These are phyloP conservation scores for Penicillium roqueforti DNA, from an alignment of 495 filamentous ascomycete genomes.

Conservation along the genomic window DNA sequence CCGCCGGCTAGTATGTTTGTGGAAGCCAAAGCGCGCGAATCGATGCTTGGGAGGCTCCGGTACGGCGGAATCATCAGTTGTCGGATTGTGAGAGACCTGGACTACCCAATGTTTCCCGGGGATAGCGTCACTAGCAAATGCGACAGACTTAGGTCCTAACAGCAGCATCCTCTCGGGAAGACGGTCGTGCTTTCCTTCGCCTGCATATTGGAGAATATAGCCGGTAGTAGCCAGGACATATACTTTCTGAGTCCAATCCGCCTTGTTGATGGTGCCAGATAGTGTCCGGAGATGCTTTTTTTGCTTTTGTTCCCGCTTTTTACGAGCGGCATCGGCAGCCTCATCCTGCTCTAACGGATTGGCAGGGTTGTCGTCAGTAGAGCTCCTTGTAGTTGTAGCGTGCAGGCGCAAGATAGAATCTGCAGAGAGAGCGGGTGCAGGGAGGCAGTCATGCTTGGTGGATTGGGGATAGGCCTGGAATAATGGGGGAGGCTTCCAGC, in stretches of 20 bases:
- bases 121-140: conserved; percentile 90
- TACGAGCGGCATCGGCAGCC: conserved; percentile 19
- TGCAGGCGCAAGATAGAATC: conserved; percentile 59
- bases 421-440: conserved; percentile 47
- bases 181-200: conserved; percentile 72
- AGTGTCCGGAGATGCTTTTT: conserved; percentile 45
- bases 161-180: conserved; percentile 83
- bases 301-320: conserved; percentile 44
- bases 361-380: conserved; percentile 1
- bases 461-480: conserved; percentile 92
- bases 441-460: conserved; percentile 52
- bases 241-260: conserved; percentile 78
- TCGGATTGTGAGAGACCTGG: conserved; percentile 74
- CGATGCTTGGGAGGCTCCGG: conserved; percentile 56
- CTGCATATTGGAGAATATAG: conserved; percentile 82
- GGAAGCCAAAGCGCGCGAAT: conserved; percentile 66
- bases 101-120: conserved; percentile 90
- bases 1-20: conserved; percentile 53
- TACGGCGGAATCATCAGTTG: conserved; percentile 54
- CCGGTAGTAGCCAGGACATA: conserved; percentile 79
- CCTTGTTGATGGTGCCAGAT: conserved; percentile 58
- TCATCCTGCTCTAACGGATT: conserved; percentile 13
- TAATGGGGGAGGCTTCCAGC: conserved; percentile 77
- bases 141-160: conserved; percentile 78
- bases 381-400: conserved; percentile 38